These are phyloP conservation scores for Wickerhamiella musiphila DNA, from an alignment of 805 yeast species.

Conservation along the genomic window DNA sequence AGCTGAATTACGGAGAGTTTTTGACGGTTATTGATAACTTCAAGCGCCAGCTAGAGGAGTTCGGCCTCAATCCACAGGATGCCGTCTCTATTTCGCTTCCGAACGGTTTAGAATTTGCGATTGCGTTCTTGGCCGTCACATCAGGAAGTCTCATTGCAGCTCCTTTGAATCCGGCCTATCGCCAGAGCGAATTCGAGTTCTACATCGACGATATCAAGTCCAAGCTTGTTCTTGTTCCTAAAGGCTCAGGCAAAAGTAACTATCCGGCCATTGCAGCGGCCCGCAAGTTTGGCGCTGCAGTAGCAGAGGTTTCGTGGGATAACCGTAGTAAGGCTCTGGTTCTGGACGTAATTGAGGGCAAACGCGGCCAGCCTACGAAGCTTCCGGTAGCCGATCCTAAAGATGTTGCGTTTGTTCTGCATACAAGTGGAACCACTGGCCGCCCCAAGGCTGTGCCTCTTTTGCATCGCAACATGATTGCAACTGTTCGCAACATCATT, in stretches of 20 bases:
- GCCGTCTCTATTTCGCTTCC: conserved; percentile 45
- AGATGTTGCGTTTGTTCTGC: conserved; percentile 47
- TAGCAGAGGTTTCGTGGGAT: conserved; percentile 37
- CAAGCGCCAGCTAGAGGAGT: conserved; percentile 24
- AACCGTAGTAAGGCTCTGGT: conserved; percentile 29
- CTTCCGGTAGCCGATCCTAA: conserved; percentile 23
- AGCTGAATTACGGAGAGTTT: conserved; percentile 29
- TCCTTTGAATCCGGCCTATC: conserved; percentile 50
- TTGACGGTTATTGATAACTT: conserved; percentile 30
- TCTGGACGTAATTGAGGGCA: conserved; percentile 8
- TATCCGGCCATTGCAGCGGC: conserved; percentile 37
- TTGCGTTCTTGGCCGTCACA: conserved; percentile 39
- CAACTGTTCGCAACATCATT: conserved; percentile 41
- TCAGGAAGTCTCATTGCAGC: conserved; percentile 44
- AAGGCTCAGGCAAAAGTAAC: conserved; percentile 26
- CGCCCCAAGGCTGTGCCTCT: conserved; percentile 62
- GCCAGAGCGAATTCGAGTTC: conserved; percentile 43
- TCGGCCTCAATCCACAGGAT: conserved; percentile 26
- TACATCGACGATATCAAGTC: conserved; percentile 45
- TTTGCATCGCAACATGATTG: conserved; percentile 43
- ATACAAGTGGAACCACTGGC: conserved; percentile 65
- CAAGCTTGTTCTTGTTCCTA: conserved; percentile 39
- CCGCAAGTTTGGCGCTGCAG: conserved; percentile 27
- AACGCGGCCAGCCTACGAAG: neutral
- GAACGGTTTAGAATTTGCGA: conserved; percentile 41